phyloP scores from a whole-genome alignment of 352 stramenopile genomes.

The Elongisporangium undulatum region DNA sequence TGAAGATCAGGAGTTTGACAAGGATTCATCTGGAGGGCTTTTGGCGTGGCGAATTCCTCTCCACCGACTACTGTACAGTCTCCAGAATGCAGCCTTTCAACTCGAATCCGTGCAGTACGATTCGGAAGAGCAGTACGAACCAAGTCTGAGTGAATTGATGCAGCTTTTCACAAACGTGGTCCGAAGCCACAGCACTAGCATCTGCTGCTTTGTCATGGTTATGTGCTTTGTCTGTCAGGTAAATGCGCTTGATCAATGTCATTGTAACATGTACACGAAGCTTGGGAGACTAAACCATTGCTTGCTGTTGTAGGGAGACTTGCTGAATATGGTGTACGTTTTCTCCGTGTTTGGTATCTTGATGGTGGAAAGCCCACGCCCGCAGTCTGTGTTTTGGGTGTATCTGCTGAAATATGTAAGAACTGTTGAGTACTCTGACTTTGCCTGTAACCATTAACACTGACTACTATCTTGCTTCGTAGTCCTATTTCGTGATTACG shows the following conservation, averaged over 20 bases:
- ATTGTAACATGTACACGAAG: not conserved
- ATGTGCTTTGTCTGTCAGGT: conserved; percentile 76
- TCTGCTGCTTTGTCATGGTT: conserved; percentile 63
- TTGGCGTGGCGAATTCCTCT: conserved; percentile 62
- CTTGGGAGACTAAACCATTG: not conserved
- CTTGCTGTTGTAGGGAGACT: conserved; percentile 41
- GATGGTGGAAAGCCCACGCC: conserved; percentile 69
- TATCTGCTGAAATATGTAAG: conserved; percentile 81
- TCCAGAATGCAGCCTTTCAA: conserved; percentile 74
- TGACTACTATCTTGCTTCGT: conserved; percentile 5
- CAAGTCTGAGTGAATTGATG: conserved; percentile 47
- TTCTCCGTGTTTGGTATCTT: conserved; percentile 65
- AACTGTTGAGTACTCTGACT: conserved; percentile 3
- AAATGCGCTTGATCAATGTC: not conserved
- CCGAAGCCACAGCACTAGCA: conserved; percentile 55
- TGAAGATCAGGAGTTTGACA: conserved; percentile 79
- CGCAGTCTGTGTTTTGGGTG: conserved; percentile 55
- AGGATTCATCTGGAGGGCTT: conserved; percentile 11
- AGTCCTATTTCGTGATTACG: conserved; percentile 46
- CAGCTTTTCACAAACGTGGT: conserved; percentile 56
- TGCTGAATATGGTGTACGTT: conserved; percentile 80
- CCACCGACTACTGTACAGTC: conserved; percentile 57
- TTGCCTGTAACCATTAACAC: not conserved
- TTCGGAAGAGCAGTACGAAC: conserved; percentile 72
- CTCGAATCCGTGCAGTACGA: conserved; percentile 68